These are phyloP conservation scores for Cystoisospora suis DNA, from an alignment of 169 alveolate genomes.

Conservation along the genomic window DNA sequence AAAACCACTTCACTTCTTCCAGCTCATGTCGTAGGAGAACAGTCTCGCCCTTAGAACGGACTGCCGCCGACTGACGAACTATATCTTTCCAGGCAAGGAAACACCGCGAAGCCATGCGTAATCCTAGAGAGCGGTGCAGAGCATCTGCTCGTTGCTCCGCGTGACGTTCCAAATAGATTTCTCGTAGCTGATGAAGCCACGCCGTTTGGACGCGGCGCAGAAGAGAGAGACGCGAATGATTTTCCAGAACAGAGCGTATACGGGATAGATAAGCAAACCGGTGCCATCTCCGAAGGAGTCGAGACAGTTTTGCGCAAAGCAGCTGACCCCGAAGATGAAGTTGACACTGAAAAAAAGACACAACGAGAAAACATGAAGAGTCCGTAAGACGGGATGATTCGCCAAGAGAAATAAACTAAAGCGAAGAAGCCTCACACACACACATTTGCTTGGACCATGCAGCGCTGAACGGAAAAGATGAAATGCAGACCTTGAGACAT, in stretches of 20 bases:
- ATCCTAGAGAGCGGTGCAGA: not conserved
- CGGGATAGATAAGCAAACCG: constrained; percentile 15
- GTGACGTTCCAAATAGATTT: not conserved
- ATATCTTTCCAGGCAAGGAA: not conserved
- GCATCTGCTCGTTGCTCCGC: not conserved
- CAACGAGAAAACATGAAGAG: not conserved
- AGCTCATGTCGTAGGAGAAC: not conserved
- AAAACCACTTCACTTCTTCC: not conserved
- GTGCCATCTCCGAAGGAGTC: constrained; percentile 17
- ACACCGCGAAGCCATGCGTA: not conserved
- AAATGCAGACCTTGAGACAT: too few relatives aligned
- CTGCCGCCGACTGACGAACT: not conserved
- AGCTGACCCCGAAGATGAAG: constrained; percentile 22
- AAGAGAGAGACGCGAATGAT: not conserved
- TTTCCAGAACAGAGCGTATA: not conserved
- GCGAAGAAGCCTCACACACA: too few relatives aligned
- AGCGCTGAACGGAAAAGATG: too few relatives aligned
- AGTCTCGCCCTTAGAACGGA: not conserved
- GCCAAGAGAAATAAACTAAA: not conserved
- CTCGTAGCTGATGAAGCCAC: not conserved
- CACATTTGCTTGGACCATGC: too few relatives aligned
- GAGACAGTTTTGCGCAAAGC: not conserved
- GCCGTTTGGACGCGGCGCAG: not conserved
- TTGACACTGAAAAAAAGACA: not conserved
- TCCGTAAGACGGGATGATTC: not conserved